These are phyloP conservation scores for Panicum miliaceum DNA, from an alignment of 176 grass and related monocot genomes.

Conservation along the genomic window DNA sequence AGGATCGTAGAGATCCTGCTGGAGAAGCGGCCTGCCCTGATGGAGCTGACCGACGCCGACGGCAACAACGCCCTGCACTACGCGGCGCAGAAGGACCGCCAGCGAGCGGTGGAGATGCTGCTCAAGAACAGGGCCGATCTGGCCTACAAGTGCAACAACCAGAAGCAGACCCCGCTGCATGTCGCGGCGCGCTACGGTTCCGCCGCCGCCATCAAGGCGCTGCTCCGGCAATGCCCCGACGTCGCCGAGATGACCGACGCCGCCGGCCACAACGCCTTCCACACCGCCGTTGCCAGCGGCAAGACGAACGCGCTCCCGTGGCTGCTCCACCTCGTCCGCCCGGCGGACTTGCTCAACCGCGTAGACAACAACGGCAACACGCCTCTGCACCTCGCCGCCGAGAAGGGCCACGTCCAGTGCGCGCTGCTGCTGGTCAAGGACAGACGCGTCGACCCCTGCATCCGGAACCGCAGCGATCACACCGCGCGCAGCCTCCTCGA, in stretches of 20 bases:
- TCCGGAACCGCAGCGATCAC: not conserved
- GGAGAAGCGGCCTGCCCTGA: not conserved
- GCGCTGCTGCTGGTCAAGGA: slow-evolving; percentile 33
- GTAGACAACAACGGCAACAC: slow-evolving; percentile 45
- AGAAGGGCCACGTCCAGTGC: slow-evolving; percentile 14
- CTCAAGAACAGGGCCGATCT: slow-evolving; percentile 21
- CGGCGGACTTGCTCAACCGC: slow-evolving; percentile 48
- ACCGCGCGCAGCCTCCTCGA: slow-evolving; percentile 35
- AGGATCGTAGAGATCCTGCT: slow-evolving; percentile 60
- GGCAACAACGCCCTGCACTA: slow-evolving; percentile 64
- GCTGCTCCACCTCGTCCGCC: slow-evolving; percentile 35
- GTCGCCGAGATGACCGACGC: slow-evolving; percentile 43
- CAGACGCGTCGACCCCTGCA: slow-evolving; percentile 16
- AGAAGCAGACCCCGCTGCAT: slow-evolving; percentile 36
- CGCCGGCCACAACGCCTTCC: slow-evolving; percentile 44
- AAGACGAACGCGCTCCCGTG: slow-evolving; percentile 45
- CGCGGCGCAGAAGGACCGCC: slow-evolving; percentile 57
- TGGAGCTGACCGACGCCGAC: slow-evolving; percentile 26
- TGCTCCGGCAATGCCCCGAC: slow-evolving; percentile 51
- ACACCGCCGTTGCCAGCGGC: slow-evolving; percentile 36
- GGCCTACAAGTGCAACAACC: slow-evolving; percentile 37
- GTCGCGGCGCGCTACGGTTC: slow-evolving; percentile 47
- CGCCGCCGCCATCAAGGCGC: slow-evolving; percentile 35
- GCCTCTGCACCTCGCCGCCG: slow-evolving; percentile 57
- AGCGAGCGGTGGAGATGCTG: slow-evolving; percentile 44